Percentiles rank a stretch among this genome's conserved stretches.
Evolutionary conservation across 2,329 filamentous ascomycete genomes (phyloP).

Genomic region (Talaromyces sp.): DNA sequence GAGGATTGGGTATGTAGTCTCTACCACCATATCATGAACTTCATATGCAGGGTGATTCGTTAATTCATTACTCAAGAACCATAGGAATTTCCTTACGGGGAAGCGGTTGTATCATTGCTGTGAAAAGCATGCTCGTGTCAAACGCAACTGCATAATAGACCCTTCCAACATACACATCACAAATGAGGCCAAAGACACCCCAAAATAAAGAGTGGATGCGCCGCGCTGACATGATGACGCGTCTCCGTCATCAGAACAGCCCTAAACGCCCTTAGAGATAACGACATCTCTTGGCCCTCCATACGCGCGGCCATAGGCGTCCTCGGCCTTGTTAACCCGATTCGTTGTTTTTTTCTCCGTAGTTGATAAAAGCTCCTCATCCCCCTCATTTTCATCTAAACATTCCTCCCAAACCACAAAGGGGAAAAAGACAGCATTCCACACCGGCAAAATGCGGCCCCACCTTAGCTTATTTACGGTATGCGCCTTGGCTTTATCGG

Average conservation of each 20-base stretch:
- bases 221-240: constrained; percentile 1
- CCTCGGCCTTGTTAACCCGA: too few species aligned
- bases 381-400: neutral
- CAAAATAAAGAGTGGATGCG: neutral
- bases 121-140: too few species aligned
- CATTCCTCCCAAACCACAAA: neutral
- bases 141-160: too few species aligned
- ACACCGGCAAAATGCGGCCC: constrained; percentile 12
- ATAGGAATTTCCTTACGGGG: too few species aligned
- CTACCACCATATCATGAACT: too few species aligned
- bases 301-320: neutral
- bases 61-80: too few species aligned
- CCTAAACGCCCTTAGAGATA: constrained; percentile 5
- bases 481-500: constrained; percentile 10
- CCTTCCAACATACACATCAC: too few species aligned
- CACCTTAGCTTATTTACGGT: constrained; percentile 10
- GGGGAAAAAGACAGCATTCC: neutral
- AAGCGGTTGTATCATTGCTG: too few species aligned
- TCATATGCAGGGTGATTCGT: too few species aligned
- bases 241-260: constrained; percentile 2
- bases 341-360: too few species aligned
- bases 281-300: neutral
- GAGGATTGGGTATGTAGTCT: too few species aligned
- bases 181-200: neutral
- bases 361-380: neutral